phyloP scores from a whole-genome alignment of 176 grass and related monocot species.

The Metroxylon sagu region DNA sequence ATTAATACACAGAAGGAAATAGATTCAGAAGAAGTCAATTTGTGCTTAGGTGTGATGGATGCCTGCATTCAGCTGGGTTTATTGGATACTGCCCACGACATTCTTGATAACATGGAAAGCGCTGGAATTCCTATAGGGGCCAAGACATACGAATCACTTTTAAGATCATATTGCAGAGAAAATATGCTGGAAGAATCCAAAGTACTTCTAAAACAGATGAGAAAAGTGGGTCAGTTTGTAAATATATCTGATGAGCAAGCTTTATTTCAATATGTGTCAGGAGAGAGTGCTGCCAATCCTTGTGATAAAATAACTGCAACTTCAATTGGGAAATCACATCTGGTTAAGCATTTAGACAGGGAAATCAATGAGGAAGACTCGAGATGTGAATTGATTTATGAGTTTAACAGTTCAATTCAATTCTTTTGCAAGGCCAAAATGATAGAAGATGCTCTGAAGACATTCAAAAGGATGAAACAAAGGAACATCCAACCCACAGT shows the following conservation, averaged over 20 bases:
- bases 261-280: constrained; percentile 22
- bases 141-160: constrained; percentile 52
- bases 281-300: constrained; percentile 15
- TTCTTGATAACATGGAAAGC: constrained; percentile 52
- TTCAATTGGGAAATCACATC: constrained; percentile 24
- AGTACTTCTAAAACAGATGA: constrained; percentile 55
- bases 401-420: constrained; percentile 71
- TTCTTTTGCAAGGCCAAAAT: constrained; percentile 95
- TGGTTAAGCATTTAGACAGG: constrained; percentile 46
- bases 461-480: constrained; percentile 75
- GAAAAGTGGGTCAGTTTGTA: constrained; percentile 28
- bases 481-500: constrained; percentile 57
- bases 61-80: constrained; percentile 68
- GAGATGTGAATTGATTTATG: constrained; percentile 34
- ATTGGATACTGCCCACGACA: constrained; percentile 75
- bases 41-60: constrained; percentile 37
- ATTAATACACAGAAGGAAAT: constrained; percentile 36
- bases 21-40: constrained; percentile 21
- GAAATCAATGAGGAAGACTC: constrained; percentile 35
- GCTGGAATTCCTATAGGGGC: constrained; percentile 29
- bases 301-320: constrained; percentile 18
- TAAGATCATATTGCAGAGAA: constrained; percentile 50
- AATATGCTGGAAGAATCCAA: constrained; percentile 53
- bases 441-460: constrained; percentile 75
- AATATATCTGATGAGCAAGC: constrained; percentile 20